Conservation (phyloP, 1,139 yeast genomes). For the Scheffersomyces illinoinensis region DNA sequence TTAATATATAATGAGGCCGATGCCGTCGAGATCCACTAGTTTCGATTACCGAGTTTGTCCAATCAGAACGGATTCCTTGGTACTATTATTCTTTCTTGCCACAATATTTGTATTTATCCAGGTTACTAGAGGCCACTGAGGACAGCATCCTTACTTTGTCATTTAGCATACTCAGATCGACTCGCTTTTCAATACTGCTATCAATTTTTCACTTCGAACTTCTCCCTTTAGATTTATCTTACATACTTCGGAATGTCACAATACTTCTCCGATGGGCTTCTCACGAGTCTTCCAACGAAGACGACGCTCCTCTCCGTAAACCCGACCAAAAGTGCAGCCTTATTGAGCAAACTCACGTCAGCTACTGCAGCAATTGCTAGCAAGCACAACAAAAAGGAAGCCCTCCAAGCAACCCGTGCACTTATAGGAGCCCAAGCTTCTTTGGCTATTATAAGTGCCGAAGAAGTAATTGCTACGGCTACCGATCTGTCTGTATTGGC, state of each 20-base stretch:
- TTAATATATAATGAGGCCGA: not conserved
- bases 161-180: not conserved
- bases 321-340: conserved; percentile 21
- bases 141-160: not conserved
- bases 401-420: conserved; percentile 15
- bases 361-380: conserved; percentile 21
- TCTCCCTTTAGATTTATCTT: not conserved
- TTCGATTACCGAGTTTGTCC: too few species aligned
- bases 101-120: not conserved
- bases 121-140: not conserved
- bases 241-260: not conserved
- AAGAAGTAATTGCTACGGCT: conserved; percentile 39
- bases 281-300: not conserved
- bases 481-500: conserved; percentile 27
- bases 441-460: conserved; percentile 29
- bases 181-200: not conserved
- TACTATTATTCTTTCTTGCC: too few species aligned
- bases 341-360: conserved; percentile 16
- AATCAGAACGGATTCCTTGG: not conserved
- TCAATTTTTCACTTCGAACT: not conserved
- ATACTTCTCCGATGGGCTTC: not conserved
- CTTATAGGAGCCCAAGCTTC: conserved; percentile 37
- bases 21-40: not conserved
- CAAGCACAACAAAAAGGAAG: not conserved
- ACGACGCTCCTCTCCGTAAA: conserved; percentile 6